phyloP scores from a whole-genome alignment of 2,329 filamentous ascomycete genomes.

The Scortechinia acanthostroma region DNA sequence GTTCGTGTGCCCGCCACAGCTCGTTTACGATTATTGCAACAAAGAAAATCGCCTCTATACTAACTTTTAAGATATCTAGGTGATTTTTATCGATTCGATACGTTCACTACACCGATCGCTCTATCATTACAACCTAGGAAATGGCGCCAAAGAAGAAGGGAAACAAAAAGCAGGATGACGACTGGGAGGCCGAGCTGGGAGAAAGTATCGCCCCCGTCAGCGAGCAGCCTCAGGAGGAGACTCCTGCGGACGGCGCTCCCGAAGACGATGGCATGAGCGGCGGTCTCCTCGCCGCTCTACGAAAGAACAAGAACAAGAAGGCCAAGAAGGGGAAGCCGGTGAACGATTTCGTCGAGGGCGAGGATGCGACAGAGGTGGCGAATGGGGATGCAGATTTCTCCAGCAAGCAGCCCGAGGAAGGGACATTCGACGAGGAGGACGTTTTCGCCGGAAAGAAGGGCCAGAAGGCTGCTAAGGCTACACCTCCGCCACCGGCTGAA shows the following conservation, averaged over 20 bases:
- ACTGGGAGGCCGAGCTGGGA: conserved; percentile 91
- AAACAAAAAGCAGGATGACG: conserved; percentile 53
- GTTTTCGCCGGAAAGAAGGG: conserved; percentile 36
- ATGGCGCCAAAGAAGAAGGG: conserved; percentile 2
- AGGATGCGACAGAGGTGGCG: conserved; percentile 37
- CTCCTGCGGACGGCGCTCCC: conserved; percentile 40
- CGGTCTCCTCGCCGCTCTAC: conserved; percentile 72
- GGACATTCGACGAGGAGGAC: conserved; percentile 48
- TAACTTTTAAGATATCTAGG: too few relatives aligned
- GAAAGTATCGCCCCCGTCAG: conserved; percentile 48
- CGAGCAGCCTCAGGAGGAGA: conserved; percentile 32
- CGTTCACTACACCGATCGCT: too few relatives aligned
- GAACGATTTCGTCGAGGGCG: conserved; percentile 70
- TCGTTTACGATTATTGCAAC: too few relatives aligned
- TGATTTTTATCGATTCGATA: too few relatives aligned
- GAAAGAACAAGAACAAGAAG: conserved; percentile 71
- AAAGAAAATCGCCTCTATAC: too few relatives aligned
- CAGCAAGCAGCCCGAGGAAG: conserved; percentile 73
- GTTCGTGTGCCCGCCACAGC: too few relatives aligned
- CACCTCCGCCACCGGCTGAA: conserved; percentile 28
- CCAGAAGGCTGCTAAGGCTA: conserved; percentile 30
- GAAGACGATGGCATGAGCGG: conserved; percentile 46
- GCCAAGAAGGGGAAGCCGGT: conserved; percentile 79
- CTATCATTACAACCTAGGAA: too few relatives aligned
- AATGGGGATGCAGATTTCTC: conserved; percentile 38